A percentile compares a stretch with the other conserved stretches of the same genome.
Conservation (phyloP, 148 eudicot species). For the Rhododendron mucronatum region DNA sequence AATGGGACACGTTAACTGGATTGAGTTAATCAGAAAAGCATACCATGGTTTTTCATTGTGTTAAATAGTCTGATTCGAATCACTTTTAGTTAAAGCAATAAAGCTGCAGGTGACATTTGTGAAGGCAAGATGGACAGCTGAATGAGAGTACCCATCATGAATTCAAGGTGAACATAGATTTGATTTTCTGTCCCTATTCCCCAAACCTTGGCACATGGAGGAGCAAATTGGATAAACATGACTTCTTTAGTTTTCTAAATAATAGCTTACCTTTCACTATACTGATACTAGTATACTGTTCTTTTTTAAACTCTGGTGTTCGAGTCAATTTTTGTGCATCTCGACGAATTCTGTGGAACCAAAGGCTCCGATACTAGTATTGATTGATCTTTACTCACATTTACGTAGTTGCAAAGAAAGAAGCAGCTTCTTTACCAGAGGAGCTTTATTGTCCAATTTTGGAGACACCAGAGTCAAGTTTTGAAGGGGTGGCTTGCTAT, state of each 20-base stretch:
- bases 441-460: neutral
- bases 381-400: too few species aligned
- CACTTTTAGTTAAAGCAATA: neutral
- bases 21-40: neutral
- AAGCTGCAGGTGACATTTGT: neutral
- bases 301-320: too few species aligned
- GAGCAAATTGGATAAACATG: neutral
- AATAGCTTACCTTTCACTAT: neutral
- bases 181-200: neutral
- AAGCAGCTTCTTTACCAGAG: too few species aligned
- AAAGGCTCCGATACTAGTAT: too few species aligned
- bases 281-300: too few species aligned
- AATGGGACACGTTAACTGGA: neutral
- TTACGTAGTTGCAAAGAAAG: too few species aligned
- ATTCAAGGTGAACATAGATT: neutral
- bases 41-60: neutral
- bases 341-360: too few species aligned
- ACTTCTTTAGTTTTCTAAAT: neutral
- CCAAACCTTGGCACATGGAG: neutral
- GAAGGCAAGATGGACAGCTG: neutral
- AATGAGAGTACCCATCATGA: neutral
- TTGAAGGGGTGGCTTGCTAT: neutral
- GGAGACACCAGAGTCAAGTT: neutral
- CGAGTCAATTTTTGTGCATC: rapidly evolving
- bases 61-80: neutral